Base-by-base conservation (phyloP, 805 yeast species). In the Candida peoriensis region DNA sequence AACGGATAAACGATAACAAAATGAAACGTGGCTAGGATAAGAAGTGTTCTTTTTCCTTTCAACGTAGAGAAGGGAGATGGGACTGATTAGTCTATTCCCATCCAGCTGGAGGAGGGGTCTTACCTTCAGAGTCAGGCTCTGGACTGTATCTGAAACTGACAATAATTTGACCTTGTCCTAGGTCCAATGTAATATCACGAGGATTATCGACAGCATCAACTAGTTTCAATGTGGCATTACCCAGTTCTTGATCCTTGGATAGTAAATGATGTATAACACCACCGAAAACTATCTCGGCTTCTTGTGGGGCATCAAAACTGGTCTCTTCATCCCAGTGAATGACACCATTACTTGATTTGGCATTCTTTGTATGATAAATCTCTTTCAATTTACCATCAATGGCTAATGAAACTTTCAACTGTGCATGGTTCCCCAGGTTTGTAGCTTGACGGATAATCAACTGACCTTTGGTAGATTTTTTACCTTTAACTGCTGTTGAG, bases 211-310 rank as follows among this genome's bases (percentile, higher is more conserved):
- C 46, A n/a, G 61, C 68, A 13, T 79, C 79, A 26, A 60, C 50
- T 42, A 84, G 60, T 10, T 61, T 58, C 20, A 86, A 48, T 24
- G 73, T 64, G 8, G 76, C 77, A 30, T 66, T 66, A 10, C 82
- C 95, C 26, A 87, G 36, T 37, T 75, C 83, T 19, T 65, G 63
- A 46, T 75, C 80, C 51, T 81, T 78, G 24, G 95, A 88, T 47
- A 89, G 70, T 3, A 76, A 71, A 54, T 84, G 93, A 50, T 75
- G 82, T 22, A 78, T 76, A 27, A 75, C 66, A 19, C 85, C 74
- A 26, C 68, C 66, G 50, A 90, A 74, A 3, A 74, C 62, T 27
- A 89, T 50, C 36, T 64, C 69, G 4, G 80, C 78, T 9, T 73
- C 80, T 5, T 78, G 59, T 5, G 80, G 66, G 5, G 90, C 79